A percentile compares a stretch with the other conserved stretches of the same genome.
These are phyloP conservation scores for Filosporella fistucella DNA, from an alignment of 495 filamentous ascomycete species.

Conservation along the genomic window DNA sequence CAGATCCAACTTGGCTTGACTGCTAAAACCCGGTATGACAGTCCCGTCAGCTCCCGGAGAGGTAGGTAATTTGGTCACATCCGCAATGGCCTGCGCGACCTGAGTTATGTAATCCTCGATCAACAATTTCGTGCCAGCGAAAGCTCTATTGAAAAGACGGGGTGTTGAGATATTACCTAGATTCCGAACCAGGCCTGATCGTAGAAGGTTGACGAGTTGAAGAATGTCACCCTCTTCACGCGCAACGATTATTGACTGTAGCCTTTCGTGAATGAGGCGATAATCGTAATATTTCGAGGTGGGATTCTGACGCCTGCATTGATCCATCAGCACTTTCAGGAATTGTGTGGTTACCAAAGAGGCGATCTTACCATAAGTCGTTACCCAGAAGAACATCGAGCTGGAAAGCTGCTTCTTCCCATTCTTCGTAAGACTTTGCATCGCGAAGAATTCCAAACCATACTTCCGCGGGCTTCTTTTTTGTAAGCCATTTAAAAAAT, in stretches of 20 bases:
- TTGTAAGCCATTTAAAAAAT: conserved; percentile 48
- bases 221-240: conserved; percentile 75
- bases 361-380: conserved; percentile 65
- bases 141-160: conserved; percentile 80
- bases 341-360: neutral
- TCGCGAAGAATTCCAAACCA: conserved; percentile 54
- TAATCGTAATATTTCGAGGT: conserved; percentile 85
- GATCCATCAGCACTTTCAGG: neutral
- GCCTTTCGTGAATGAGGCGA: conserved; percentile 73
- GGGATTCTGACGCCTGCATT: conserved; percentile 68
- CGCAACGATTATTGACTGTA: conserved; percentile 65
- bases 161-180: conserved; percentile 84
- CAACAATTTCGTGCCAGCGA: conserved; percentile 82
- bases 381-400: conserved; percentile 74
- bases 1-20: conserved; percentile 82
- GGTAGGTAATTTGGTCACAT: conserved; percentile 70
- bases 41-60: conserved; percentile 29
- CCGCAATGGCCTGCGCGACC: conserved; percentile 72
- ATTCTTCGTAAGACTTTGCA: conserved; percentile 72
- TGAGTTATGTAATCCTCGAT: conserved; percentile 91
- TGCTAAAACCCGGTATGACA: conserved; percentile 49
- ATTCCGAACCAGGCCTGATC: conserved; percentile 84
- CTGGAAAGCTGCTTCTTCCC: conserved; percentile 74
- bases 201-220: conserved; percentile 70
- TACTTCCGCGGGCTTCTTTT: conserved; percentile 45